These are phyloP conservation scores for Suillus hirtellus DNA, from an alignment of 768 basidiomycete species.

Conservation along the genomic window DNA sequence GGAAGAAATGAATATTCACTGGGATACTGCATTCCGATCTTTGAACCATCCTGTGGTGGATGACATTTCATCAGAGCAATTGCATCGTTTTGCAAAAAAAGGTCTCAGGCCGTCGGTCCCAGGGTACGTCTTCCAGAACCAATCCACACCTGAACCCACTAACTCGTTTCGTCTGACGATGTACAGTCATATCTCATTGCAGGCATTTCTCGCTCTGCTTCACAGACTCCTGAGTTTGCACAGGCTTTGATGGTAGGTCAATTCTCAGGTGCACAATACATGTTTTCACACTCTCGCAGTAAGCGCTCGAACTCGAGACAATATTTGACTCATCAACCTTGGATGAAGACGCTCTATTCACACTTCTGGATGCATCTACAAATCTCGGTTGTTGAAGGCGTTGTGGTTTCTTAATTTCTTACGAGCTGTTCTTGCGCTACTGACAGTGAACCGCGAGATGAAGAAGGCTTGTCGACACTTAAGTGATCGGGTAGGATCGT, in stretches of 20 bases:
- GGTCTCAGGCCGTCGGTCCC: slow-evolving; percentile 51
- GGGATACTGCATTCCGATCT: slow-evolving; percentile 56
- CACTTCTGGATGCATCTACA: slow-evolving; percentile 62
- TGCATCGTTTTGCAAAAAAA: slow-evolving; percentile 57
- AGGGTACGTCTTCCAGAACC: slow-evolving; percentile 42
- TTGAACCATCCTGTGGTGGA: slow-evolving; percentile 62
- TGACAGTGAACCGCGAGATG: slow-evolving; percentile 39
- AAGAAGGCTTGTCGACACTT: slow-evolving; percentile 52
- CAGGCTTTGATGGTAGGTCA: slow-evolving; percentile 45
- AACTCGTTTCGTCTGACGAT: slow-evolving; percentile 38
- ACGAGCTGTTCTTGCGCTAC: slow-evolving; percentile 32
- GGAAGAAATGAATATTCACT: slow-evolving; percentile 51
- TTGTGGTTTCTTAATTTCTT: slow-evolving; percentile 38
- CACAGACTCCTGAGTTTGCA: slow-evolving; percentile 55
- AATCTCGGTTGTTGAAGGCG: slow-evolving; percentile 53
- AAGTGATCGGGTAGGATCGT: slow-evolving; percentile 50
- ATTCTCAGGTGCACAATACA: slow-evolving; percentile 1
- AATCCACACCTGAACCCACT: slow-evolving; percentile 9
- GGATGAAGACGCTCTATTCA: slow-evolving; percentile 54
- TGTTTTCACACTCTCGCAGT: slow-evolving; percentile 37
- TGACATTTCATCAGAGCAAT: slow-evolving; percentile 47
- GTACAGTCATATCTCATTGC: slow-evolving; percentile 63
- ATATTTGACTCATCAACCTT: slow-evolving; percentile 57
- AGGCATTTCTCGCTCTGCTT: slow-evolving; percentile 61
- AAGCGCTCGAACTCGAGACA: slow-evolving; percentile 51